Evolutionary conservation across 768 basidiomycete species (phyloP).

Genomic region (Mrakia hoshinonis): DNA sequence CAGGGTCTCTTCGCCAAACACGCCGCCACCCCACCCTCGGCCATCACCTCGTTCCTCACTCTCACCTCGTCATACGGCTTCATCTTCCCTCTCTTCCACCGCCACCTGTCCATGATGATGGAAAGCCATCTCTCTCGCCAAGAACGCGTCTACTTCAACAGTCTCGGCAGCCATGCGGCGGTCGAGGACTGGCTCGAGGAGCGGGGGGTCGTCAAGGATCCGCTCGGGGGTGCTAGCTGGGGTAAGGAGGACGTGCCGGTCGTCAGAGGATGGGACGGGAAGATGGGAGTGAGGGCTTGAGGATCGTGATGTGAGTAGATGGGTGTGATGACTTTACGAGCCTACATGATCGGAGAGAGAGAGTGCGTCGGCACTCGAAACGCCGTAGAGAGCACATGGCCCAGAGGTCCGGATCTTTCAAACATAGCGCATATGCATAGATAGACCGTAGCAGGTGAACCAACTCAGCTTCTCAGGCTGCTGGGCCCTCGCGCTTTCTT

Average conservation of each 20-base stretch:
- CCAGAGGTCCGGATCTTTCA: too few species aligned
- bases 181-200: constrained; percentile 45
- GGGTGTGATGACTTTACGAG: too few species aligned
- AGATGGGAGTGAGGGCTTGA: neutral
- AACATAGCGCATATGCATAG: too few species aligned
- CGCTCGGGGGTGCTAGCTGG: neutral
- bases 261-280: neutral
- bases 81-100: constrained; percentile 45
- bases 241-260: neutral
- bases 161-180: constrained; percentile 39
- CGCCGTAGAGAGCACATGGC: too few species aligned
- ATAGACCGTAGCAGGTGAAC: too few species aligned
- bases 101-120: constrained; percentile 46
- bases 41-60: constrained; percentile 37
- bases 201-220: neutral
- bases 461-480: too few species aligned
- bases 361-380: too few species aligned
- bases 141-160: constrained; percentile 44
- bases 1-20: neutral
- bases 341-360: too few species aligned
- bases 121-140: constrained; percentile 38
- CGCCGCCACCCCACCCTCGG: neutral
- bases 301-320: too few species aligned
- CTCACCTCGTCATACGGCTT: constrained; percentile 42
- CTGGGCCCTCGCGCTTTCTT: neutral